Conservation (phyloP, 352 stramenopile genomes). For the Phytopythium helicoides region DNA sequence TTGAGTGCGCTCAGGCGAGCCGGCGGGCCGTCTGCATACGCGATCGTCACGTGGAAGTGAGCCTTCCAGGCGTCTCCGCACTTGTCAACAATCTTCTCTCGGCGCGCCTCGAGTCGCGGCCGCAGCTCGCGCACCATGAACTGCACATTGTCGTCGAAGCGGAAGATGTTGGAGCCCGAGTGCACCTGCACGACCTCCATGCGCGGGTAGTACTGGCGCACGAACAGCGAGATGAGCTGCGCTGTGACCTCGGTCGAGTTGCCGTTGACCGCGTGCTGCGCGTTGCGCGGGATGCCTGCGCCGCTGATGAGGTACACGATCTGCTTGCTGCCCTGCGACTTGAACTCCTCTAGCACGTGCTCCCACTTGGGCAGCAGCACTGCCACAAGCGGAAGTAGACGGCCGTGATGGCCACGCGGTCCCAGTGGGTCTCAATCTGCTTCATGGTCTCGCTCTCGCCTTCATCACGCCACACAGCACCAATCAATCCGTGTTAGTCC, state of each 20-base stretch:
- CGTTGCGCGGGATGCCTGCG: constrained; percentile 94
- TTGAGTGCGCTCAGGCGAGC: constrained; percentile 96
- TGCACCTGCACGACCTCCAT: constrained; percentile 95
- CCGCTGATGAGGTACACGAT: constrained; percentile 96
- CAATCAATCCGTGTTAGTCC: constrained; percentile 10
- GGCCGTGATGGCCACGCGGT: constrained; percentile 65
- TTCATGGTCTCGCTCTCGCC: constrained; percentile 50
- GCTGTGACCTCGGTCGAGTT: constrained; percentile 96
- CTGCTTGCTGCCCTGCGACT: constrained; percentile 81
- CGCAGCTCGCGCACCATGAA: constrained; percentile 97
- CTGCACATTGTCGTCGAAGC: constrained; percentile 94
- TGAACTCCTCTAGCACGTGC: constrained; percentile 72
- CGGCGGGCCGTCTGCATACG: constrained; percentile 95
- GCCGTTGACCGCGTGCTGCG: constrained; percentile 84
- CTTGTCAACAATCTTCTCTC: constrained; percentile 89
- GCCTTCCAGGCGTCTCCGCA: constrained; percentile 93
- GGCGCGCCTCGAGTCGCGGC: constrained; percentile 92
- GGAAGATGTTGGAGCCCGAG: constrained; percentile 96
- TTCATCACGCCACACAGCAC: too few species aligned
- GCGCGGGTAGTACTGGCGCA: constrained; percentile 90
- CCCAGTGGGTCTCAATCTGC: constrained; percentile 67
- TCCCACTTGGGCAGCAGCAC: constrained; percentile 94
- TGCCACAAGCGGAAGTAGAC: constrained; percentile 95
- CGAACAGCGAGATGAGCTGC: constrained; percentile 92
- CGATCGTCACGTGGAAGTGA: constrained; percentile 95